Evolutionary conservation across 768 basidiomycete species (phyloP).

Genomic region (Lactarius indigo): DNA sequence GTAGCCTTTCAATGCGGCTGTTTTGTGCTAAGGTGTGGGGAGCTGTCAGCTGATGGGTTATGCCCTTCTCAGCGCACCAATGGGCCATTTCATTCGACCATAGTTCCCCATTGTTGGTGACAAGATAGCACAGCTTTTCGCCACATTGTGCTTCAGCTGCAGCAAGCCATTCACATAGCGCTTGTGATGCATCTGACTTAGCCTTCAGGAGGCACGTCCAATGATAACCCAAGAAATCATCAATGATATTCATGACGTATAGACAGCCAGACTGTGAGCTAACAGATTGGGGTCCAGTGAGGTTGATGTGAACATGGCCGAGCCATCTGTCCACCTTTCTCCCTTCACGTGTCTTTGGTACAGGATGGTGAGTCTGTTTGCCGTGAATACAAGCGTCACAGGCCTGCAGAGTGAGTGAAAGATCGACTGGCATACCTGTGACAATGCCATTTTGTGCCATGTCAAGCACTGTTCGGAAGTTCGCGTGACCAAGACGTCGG

Average conservation of each 20-base stretch:
- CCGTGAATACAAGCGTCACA: neutral
- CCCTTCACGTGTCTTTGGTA: neutral
- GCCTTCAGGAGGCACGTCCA: neutral
- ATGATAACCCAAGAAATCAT: neutral
- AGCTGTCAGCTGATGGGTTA: constrained; percentile 1
- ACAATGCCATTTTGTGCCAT: neutral
- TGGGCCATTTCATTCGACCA: neutral
- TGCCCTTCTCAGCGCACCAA: neutral
- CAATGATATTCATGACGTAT: neutral
- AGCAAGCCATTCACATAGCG: neutral
- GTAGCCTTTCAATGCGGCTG: neutral
- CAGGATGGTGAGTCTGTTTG: neutral
- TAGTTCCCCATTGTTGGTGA: constrained; percentile 9
- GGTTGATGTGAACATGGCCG: neutral
- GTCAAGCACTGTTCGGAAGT: neutral
- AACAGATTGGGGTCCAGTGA: neutral
- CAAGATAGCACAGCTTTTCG: neutral
- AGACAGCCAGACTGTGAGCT: neutral
- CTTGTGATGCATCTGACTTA: neutral
- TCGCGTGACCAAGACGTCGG: neutral
- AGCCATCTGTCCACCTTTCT: neutral
- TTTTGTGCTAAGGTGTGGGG: constrained; percentile 7
- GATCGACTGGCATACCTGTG: constrained; percentile 8
- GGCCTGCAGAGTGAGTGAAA: neutral
- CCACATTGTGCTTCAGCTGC: neutral